A percentile compares a stretch with the other conserved stretches of the same genome.
Conservation (phyloP, 345 rosid genomes). For the Lepidium sativum region DNA sequence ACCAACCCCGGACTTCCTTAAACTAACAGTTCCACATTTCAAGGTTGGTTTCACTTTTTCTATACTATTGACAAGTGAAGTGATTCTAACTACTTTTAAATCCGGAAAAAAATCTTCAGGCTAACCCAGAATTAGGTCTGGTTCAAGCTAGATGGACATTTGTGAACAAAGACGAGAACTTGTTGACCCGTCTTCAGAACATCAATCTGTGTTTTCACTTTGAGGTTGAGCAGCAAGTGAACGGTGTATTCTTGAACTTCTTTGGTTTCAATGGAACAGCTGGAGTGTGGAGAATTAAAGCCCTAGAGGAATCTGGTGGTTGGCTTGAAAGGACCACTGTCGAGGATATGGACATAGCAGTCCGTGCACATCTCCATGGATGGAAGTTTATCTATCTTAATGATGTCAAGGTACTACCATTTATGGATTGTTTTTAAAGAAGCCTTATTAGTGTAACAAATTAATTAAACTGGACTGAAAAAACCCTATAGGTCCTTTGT, state of each 20-base stretch:
- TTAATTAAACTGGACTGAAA: not conserved
- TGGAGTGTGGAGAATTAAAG: conserved; percentile 87
- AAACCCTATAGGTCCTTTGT: conserved; percentile 61
- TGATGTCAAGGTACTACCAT: conserved; percentile 76
- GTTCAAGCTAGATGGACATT: conserved; percentile 70
- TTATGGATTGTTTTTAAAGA: not conserved
- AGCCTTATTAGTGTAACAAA: not conserved
- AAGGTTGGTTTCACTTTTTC: too few relatives aligned
- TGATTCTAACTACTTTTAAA: too few relatives aligned
- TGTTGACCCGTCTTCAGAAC: conserved; percentile 55
- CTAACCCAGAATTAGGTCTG: too few relatives aligned
- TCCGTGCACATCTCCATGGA: conserved; percentile 89
- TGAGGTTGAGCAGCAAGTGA: conserved; percentile 74
- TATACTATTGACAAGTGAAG: too few relatives aligned
- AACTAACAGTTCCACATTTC: conserved; percentile 68
- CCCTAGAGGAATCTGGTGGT: conserved; percentile 90
- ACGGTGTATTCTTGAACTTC: conserved; percentile 52
- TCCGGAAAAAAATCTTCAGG: too few relatives aligned
- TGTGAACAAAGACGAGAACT: conserved; percentile 61
- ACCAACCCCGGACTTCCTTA: conserved; percentile 65
- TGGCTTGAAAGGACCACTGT: conserved; percentile 92
- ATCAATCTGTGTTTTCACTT: conserved; percentile 59
- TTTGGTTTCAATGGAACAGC: conserved; percentile 78
- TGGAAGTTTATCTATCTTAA: conserved; percentile 86
- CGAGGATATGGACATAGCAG: conserved; percentile 93